These are phyloP conservation scores for Ustilago loliicola DNA, from an alignment of 1,284 basidiomycete species.

Conservation along the genomic window DNA sequence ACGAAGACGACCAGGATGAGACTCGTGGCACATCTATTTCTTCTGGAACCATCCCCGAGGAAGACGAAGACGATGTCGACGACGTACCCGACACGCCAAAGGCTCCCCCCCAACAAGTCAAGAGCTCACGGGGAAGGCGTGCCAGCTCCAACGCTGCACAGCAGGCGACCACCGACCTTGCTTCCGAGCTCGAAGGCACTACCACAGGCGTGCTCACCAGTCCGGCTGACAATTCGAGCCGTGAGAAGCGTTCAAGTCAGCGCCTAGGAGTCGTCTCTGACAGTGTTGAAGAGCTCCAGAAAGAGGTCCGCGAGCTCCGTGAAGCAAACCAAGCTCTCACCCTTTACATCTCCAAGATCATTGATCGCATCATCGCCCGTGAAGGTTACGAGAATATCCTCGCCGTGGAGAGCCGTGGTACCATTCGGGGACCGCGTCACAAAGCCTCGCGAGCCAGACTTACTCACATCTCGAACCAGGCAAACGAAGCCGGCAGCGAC, in stretches of 20 bases:
- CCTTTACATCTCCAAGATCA: constrained; percentile 93
- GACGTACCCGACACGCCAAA: constrained; percentile 60
- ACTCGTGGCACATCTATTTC: constrained; percentile 24
- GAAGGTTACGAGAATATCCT: constrained; percentile 95
- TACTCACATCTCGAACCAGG: constrained; percentile 7
- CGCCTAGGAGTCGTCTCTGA: constrained; percentile 45
- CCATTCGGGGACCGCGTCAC: constrained; percentile 44
- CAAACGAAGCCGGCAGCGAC: constrained; percentile 3
- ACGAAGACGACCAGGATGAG: constrained; percentile 26
- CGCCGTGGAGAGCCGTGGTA: constrained; percentile 79
- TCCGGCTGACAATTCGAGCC: constrained; percentile 23
- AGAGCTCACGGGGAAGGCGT: constrained; percentile 26
- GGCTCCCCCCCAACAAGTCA: constrained; percentile 24
- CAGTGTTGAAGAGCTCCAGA: constrained; percentile 50
- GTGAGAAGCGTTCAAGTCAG: constrained; percentile 61
- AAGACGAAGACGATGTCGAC: constrained; percentile 57
- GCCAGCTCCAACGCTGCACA: constrained; percentile 9
- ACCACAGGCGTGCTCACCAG: constrained; percentile 71
- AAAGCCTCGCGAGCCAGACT: constrained; percentile 36
- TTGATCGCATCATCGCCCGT: constrained; percentile 91
- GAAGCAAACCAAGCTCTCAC: constrained; percentile 95
- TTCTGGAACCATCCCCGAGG: constrained; percentile 41
- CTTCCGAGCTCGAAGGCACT: constrained; percentile 87
- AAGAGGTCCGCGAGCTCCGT: constrained; percentile 90
- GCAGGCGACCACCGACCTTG: constrained; percentile 34